These are phyloP conservation scores for Starmerella apis DNA, from an alignment of 805 yeast species.

Conservation along the genomic window DNA sequence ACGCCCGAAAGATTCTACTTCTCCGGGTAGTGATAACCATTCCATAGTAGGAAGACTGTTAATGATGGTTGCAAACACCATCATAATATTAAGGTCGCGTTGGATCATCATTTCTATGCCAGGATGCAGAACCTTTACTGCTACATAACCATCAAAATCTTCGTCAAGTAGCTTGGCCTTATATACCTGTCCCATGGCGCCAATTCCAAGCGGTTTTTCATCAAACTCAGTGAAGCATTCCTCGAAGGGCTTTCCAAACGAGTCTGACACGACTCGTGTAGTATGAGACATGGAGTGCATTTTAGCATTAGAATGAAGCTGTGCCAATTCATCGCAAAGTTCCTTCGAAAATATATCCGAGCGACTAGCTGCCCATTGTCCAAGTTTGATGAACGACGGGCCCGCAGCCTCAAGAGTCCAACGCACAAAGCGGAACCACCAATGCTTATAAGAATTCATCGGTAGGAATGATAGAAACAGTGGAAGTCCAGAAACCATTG, in stretches of 20 bases:
- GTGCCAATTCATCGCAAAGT: constrained; percentile 64
- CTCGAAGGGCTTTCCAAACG: constrained; percentile 54
- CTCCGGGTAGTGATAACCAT: constrained; percentile 92
- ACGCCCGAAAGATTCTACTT: constrained; percentile 74
- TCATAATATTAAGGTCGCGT: constrained; percentile 79
- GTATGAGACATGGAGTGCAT: constrained; percentile 61
- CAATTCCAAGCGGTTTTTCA: constrained; percentile 80
- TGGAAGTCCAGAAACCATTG: constrained; percentile 50
- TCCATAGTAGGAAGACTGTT: constrained; percentile 86
- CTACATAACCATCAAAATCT: constrained; percentile 42
- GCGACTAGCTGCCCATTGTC: constrained; percentile 99
- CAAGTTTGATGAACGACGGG: constrained; percentile 67
- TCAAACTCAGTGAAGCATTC: constrained; percentile 73
- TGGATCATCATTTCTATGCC: constrained; percentile 57
- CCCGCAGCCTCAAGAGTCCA: constrained; percentile 74
- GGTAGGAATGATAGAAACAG: constrained; percentile 42
- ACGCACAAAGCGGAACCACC: constrained; percentile 63
- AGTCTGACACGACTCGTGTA: constrained; percentile 43
- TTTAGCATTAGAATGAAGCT: constrained; percentile 72
- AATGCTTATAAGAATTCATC: constrained; percentile 31
- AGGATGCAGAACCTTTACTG: constrained; percentile 90
- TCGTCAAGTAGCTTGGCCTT: constrained; percentile 47
- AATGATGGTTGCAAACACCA: constrained; percentile 59
- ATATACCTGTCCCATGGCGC: constrained; percentile 96
- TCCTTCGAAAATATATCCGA: constrained; percentile 80